These are phyloP conservation scores for Penicillium cataractarum DNA, from an alignment of 495 filamentous ascomycete genomes.

Conservation along the genomic window DNA sequence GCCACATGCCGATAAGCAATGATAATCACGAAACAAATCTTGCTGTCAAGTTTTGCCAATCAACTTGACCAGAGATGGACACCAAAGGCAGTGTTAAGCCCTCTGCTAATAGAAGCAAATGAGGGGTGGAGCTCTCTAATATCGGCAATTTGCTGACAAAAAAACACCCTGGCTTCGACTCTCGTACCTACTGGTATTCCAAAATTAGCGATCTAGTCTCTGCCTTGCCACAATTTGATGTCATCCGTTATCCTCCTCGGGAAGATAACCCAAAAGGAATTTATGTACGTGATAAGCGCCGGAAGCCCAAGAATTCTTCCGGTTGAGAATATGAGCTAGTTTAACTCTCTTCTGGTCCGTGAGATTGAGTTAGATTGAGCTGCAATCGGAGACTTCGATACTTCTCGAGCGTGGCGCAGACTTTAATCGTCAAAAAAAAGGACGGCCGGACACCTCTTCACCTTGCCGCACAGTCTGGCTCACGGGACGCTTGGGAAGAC, in stretches of 20 bases:
- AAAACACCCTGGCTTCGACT: constrained; percentile 9
- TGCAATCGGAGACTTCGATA: too few relatives aligned
- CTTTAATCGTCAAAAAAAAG: background rate
- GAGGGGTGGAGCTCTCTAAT: constrained; percentile 5
- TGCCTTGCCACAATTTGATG: background rate
- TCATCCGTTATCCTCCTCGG: background rate
- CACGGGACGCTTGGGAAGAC: background rate
- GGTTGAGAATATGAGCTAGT: too few relatives aligned
- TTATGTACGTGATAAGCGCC: constrained; percentile 6
- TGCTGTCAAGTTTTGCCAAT: constrained; percentile 22
- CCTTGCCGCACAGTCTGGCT: background rate
- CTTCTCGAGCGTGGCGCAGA: background rate
- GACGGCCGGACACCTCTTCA: background rate
- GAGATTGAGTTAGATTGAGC: too few relatives aligned
- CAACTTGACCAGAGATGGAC: constrained; percentile 21
- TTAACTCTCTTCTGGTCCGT: too few relatives aligned
- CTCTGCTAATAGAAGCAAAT: too few relatives aligned
- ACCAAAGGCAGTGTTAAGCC: constrained; percentile 12
- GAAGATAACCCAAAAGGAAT: background rate
- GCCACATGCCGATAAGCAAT: constrained; percentile 23
- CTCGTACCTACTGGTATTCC: constrained; percentile 9
- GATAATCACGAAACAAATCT: constrained; percentile 21
- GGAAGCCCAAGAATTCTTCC: background rate
- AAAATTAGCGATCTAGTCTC: constrained; percentile 1
- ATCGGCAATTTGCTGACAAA: constrained; percentile 2